Percentiles rank a stretch among this genome's conserved stretches.
phyloP scores from a whole-genome alignment of 2,329 filamentous ascomycete genomes.

The Fusarium albosuccineum region DNA sequence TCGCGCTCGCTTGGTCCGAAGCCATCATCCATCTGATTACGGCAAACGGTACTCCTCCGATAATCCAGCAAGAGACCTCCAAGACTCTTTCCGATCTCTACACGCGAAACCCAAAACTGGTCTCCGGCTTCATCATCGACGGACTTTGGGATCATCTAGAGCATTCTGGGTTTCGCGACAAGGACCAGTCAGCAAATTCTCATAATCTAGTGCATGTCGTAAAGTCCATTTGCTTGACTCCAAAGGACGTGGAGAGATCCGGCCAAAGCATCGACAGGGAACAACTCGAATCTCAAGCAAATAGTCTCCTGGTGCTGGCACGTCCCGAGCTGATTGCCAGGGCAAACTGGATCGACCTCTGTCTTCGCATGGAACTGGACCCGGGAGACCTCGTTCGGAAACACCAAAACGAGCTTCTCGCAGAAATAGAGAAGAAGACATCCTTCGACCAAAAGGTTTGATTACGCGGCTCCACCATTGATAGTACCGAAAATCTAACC shows the following conservation, averaged over 20 bases:
- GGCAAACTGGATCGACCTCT: constrained; percentile 89
- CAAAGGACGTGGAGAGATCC: constrained; percentile 62
- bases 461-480: constrained; percentile 8
- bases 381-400: constrained; percentile 81
- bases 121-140: constrained; percentile 74
- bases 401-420: constrained; percentile 73
- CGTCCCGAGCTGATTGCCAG: constrained; percentile 82
- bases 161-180: constrained; percentile 76
- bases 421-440: constrained; percentile 71
- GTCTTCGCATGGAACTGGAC: constrained; percentile 83
- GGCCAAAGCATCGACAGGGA: constrained; percentile 60
- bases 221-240: constrained; percentile 72
- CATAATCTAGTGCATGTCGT: constrained; percentile 72
- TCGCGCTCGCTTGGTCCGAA: constrained; percentile 83
- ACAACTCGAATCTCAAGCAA: constrained; percentile 76
- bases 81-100: constrained; percentile 76
- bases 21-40: constrained; percentile 84
- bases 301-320: constrained; percentile 81
- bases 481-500: constrained; percentile 20
- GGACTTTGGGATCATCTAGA: constrained; percentile 87
- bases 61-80: constrained; percentile 73
- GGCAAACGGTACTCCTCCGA: constrained; percentile 70
- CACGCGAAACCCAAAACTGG: constrained; percentile 65
- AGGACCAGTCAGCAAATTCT: constrained; percentile 79
- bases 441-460: constrained; percentile 66